Conservation (phyloP, 106 monocot genomes). For the Acanthochlamys bracteata region DNA sequence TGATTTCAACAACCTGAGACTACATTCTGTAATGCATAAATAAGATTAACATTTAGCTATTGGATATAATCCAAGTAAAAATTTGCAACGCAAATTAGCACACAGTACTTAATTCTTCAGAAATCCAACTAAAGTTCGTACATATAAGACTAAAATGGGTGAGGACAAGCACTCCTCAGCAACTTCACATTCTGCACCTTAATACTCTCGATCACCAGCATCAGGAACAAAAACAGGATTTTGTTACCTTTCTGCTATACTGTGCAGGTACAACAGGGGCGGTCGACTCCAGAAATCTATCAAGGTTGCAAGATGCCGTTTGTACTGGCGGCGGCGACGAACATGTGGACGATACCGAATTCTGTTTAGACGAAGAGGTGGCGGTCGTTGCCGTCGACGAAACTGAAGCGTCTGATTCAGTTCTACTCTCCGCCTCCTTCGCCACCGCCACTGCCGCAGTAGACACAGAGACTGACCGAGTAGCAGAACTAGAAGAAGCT, state of each 20-base stretch:
- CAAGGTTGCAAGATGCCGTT: conserved; percentile 42
- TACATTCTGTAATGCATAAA: too few relatives aligned
- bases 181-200: not conserved
- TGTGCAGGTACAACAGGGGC: conserved; percentile 48
- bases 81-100: too few relatives aligned
- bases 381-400: conserved; percentile 38
- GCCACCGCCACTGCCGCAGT: not conserved
- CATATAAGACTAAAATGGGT: too few relatives aligned
- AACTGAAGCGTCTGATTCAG: conserved; percentile 49
- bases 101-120: too few relatives aligned
- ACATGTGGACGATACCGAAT: conserved; percentile 19
- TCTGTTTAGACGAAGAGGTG: conserved; percentile 5
- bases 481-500: conserved; percentile 3
- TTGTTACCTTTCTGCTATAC: not conserved
- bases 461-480: not conserved
- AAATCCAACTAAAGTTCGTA: too few relatives aligned
- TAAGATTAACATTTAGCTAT: too few relatives aligned
- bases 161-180: not conserved
- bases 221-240: not conserved
- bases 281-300: conserved; percentile 59
- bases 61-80: too few relatives aligned
- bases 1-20: too few relatives aligned
- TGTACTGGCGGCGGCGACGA: conserved; percentile 20
- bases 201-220: not conserved
- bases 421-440: conserved; percentile 21